These are phyloP conservation scores for Termitomyces sp. DNA, from an alignment of 768 basidiomycete species.

Conservation along the genomic window DNA sequence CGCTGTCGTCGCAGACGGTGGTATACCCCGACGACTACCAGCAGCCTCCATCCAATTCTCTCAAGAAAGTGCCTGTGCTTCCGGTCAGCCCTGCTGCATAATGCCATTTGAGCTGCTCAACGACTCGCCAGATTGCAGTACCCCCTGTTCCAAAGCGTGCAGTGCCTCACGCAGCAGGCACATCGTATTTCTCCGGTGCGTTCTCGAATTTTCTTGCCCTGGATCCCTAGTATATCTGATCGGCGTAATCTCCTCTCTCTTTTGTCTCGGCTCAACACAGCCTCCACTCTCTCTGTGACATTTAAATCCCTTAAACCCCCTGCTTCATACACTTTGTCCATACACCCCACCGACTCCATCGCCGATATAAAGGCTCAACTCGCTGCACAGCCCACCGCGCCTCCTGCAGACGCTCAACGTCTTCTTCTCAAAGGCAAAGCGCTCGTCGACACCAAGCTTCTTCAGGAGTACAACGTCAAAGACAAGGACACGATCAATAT, in stretches of 20 bases:
- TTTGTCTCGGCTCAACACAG: constrained; percentile 19
- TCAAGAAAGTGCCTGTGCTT: constrained; percentile 67
- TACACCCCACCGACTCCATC: constrained; percentile 82
- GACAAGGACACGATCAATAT: constrained; percentile 82
- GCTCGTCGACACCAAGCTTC: constrained; percentile 79
- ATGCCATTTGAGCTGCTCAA: constrained; percentile 4
- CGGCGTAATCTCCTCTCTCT: background rate
- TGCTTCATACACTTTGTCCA: constrained; percentile 62
- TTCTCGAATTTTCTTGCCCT: background rate
- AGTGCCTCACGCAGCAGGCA: constrained; percentile 21
- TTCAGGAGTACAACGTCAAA: constrained; percentile 85
- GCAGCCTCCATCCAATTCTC: constrained; percentile 57
- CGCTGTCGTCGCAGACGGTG: constrained; percentile 62
- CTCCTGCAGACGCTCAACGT: constrained; percentile 76
- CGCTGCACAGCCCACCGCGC: constrained; percentile 59
- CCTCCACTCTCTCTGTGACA: constrained; percentile 54
- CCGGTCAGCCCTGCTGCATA: constrained; percentile 41
- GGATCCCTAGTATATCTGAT: constrained; percentile 3
- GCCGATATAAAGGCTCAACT: constrained; percentile 74
- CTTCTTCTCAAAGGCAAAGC: constrained; percentile 94
- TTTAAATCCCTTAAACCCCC: constrained; percentile 94
- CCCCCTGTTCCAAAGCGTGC: constrained; percentile 44
- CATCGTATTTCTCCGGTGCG: constrained; percentile 27
- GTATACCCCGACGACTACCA: constrained; percentile 72
- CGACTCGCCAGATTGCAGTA: constrained; percentile 6